Evolutionary conservation across 208 protist genomes (phyloP).

Genomic region (Wallacemonas sp.): DNA sequence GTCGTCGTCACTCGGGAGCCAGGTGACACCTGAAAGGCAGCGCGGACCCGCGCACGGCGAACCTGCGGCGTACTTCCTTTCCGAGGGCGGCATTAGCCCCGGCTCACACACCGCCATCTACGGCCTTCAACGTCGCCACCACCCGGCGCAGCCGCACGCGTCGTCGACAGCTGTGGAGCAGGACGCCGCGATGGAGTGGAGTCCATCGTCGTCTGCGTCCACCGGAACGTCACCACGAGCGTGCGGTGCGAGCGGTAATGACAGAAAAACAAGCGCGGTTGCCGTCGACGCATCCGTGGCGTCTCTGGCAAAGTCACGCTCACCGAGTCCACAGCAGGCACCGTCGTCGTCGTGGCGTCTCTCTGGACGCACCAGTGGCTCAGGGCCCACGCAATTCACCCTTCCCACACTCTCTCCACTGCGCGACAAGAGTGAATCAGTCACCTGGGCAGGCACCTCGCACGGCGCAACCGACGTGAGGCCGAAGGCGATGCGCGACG

Average conservation of each 20-base stretch:
- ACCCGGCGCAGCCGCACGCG: neutral
- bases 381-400: neutral
- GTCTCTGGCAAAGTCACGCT: neutral
- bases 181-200: neutral
- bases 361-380: too few relatives aligned
- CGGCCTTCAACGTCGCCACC: neutral
- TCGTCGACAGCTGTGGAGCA: neutral
- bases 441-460: neutral
- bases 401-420: neutral
- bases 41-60: neutral
- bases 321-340: neutral
- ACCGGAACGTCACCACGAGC: neutral
- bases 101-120: slow-evolving; percentile 7
- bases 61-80: slow-evolving; percentile 6
- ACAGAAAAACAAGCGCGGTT: neutral
- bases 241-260: neutral
- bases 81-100: neutral
- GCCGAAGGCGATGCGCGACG: too few relatives aligned
- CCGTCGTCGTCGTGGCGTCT: neutral
- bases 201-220: neutral
- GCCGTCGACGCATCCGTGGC: neutral
- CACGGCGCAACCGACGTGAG: too few relatives aligned
- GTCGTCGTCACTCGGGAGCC: neutral
- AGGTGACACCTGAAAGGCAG: neutral
- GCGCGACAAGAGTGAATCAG: neutral